Base-by-base conservation (phyloP, 106 monocot genomes). In the Acorus calamus region DNA sequence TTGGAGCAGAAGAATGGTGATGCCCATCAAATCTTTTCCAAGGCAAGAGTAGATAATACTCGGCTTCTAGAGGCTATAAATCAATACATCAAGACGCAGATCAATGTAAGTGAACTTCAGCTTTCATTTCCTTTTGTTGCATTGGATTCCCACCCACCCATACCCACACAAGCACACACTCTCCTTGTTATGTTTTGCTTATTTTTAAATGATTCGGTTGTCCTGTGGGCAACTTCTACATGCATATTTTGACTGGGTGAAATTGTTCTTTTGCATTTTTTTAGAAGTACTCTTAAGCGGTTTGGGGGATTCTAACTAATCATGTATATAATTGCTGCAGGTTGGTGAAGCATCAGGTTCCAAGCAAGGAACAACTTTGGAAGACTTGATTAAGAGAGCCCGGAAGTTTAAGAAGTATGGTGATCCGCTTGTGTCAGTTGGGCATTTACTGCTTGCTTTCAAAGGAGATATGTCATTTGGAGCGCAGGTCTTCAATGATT, bases 1-100 rank as follows among this genome's bases (percentile, higher is more conserved):
- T 57, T 99, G 65, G 98, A 99, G 77, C 98, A 99, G 69, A 92
- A 84, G 67, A 92, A 99, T 70, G 98, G 98, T 53, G 88, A 88
- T 68, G 92, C 98, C 68, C 88, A 92, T 53, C 92, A 92, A 50
- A 92, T 92, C 69, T 99, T 99, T 68, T 92, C 98, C 44, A 99
- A 99, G 72, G 81, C 88, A 44, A 88, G 98, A 75, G 50, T 99
- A 64, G 88, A 92, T 58, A 99, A 99, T 61, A 86, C 83, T 44
- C 71, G 70, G 46, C 92, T 99, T 76, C 85, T 99, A 57, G 83
- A 99, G 73, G 80, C 85, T 61, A 92, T 92, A 0, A 88, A 92
- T 43, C 83, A 71, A 46, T 99, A 85, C 81, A 88, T 99, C 63
- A 77, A 88, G 68, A 82, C 85, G 49, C 98, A 99, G 60, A 87